Percentiles rank a stretch among this genome's conserved stretches.
phyloP scores from a whole-genome alignment of 202 grass and related monocot species.

The Miscanthus sacchariflorus region DNA sequence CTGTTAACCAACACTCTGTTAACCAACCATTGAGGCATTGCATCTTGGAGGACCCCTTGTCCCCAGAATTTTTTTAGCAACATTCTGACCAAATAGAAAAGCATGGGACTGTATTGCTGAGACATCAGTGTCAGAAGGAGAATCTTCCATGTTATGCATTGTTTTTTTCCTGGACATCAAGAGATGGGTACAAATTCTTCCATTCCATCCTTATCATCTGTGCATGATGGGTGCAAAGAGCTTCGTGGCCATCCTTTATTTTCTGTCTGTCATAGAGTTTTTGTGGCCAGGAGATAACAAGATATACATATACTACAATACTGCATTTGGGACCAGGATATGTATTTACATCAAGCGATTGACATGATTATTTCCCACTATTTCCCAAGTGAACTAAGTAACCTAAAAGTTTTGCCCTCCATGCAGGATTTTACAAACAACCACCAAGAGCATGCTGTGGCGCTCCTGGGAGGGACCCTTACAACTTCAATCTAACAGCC shows the following conservation, averaged over 20 bases:
- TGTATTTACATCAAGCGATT: not conserved
- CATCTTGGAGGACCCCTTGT: not conserved
- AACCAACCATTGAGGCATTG: not conserved
- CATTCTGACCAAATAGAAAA: constrained; percentile 33
- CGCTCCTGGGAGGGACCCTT: constrained; percentile 56
- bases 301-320: not conserved
- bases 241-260: not conserved
- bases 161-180: not conserved
- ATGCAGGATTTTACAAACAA: constrained; percentile 77
- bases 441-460: constrained; percentile 82
- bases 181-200: not conserved
- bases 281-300: not conserved
- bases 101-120: constrained; percentile 9
- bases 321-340: not conserved
- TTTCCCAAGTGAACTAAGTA: constrained; percentile 19
- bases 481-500: constrained; percentile 91
- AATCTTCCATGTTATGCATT: constrained; percentile 8
- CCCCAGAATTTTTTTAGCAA: not conserved
- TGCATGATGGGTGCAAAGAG: constrained; percentile 19
- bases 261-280: not conserved
- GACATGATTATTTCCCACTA: constrained; percentile 5
- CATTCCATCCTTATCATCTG: constrained; percentile 4
- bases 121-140: constrained; percentile 23
- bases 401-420: constrained; percentile 27
- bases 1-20: not conserved